phyloP scores from a whole-genome alignment of 441 rosid species.

The Aleurites moluccanus region DNA sequence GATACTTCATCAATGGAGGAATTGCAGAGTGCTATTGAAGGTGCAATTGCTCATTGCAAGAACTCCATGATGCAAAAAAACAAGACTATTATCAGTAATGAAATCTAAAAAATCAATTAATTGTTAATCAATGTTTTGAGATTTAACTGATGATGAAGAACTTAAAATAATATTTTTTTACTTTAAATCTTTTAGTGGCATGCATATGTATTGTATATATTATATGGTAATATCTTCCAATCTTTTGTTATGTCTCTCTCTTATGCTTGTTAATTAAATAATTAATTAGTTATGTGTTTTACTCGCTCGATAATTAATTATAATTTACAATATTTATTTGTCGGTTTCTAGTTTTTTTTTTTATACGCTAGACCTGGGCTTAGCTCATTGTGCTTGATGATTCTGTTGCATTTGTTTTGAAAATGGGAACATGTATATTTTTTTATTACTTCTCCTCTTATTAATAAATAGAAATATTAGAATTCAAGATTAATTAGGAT shows the following conservation, averaged over 20 bases:
- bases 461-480: too few species aligned
- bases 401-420: constrained; percentile 9
- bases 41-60: constrained; percentile 95
- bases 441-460: too few species aligned
- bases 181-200: not conserved
- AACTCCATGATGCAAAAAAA: constrained; percentile 68
- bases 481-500: too few species aligned
- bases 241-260: too few species aligned
- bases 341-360: constrained; percentile 10
- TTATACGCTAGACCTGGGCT: not conserved
- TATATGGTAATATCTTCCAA: too few species aligned
- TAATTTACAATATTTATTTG: not conserved
- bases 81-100: constrained; percentile 49
- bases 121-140: constrained; percentile 1
- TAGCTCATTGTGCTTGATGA: constrained; percentile 4
- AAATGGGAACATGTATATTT: not conserved
- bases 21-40: constrained; percentile 86
- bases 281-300: not conserved
- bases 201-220: not conserved
- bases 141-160: not conserved
- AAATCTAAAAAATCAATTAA: constrained; percentile 29
- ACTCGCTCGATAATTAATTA: not conserved
- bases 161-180: constrained; percentile 4
- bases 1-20: constrained; percentile 80
- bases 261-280: not conserved